Base-by-base conservation (phyloP, 1,284 basidiomycete species). In the Xerocomus nothofagi region DNA sequence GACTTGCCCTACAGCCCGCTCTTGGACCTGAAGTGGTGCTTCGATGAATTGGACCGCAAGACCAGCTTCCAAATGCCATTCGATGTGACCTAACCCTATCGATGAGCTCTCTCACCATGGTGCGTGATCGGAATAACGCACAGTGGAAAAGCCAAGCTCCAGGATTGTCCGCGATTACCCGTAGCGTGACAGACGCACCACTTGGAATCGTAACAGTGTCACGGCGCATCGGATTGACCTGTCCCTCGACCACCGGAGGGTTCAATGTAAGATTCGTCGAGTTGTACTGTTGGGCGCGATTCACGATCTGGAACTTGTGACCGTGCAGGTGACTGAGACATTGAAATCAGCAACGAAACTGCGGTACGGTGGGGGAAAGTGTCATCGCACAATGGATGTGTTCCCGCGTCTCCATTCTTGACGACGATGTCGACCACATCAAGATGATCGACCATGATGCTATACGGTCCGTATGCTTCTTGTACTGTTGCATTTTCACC, bases 81-180 rank as follows among this genome's bases (percentile, higher is more conserved):
- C 86, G 54, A 89, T 87, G 66, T 89, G 86, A 65, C 85, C 84
- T 86, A 50, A 6, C 14, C 18, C n/a, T 32, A 38, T 31, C 21
- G 32, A 26, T 39, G 1, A 50, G n/a, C 10, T n/a, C 6, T 29
- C 21, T n/a, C 20, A 21, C 17, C 21, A n/a, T n/a, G n/a, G n/a
- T n/a, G 12, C 10, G n/a, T 6, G 11, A 14, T 32, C 26, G 4
- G 14, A 32, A 37, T 39, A 20, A 69, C 80, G 46, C 59, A 84
- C 90, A 91, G 68, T 84, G 89, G 64, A 92, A 80, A 57, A 92
- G 71, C 91, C 91, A 93, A 2, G 78, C 81, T 7, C 91, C 91
- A 1, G 91, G 91, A 67, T 93, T 93, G 62, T 93, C 85, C 0
- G 88, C 86, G 44, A 82, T 68, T 51, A 91, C 62, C 12, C 88